Percentiles rank a stretch among this genome's conserved stretches.
Evolutionary conservation across 2,329 filamentous ascomycete genomes (phyloP).

Genomic region (Keithomyces neogunnii): DNA sequence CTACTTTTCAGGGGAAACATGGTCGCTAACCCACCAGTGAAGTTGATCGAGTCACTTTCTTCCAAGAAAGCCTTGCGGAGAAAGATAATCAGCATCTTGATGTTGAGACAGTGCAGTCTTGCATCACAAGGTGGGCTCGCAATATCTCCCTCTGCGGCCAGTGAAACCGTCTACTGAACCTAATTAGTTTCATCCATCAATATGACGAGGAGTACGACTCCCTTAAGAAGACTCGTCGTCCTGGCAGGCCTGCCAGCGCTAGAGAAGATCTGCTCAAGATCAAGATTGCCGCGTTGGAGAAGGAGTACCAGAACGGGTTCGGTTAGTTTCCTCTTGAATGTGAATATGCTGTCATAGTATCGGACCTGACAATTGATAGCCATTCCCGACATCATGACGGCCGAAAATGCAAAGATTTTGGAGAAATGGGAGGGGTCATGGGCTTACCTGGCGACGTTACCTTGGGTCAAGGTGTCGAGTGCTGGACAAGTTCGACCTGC

Average conservation of each 20-base stretch:
- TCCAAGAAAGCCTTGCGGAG: slow-evolving; percentile 56
- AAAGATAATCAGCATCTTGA: slow-evolving; percentile 39
- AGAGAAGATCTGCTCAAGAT: slow-evolving; percentile 71
- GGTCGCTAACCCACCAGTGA: not conserved
- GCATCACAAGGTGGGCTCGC: slow-evolving; percentile 49
- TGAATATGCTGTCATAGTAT: not conserved
- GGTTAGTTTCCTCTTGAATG: slow-evolving; percentile 39
- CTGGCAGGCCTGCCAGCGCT: slow-evolving; percentile 69
- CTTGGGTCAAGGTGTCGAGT: slow-evolving; percentile 66
- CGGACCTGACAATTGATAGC: slow-evolving; percentile 30
- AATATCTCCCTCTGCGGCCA: slow-evolving; percentile 5
- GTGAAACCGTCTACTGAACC: slow-evolving; percentile 14
- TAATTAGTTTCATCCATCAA: slow-evolving; percentile 52
- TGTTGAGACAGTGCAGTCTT: slow-evolving; percentile 47
- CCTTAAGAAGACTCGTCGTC: slow-evolving; percentile 60
- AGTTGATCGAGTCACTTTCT: slow-evolving; percentile 45
- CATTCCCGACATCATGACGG: slow-evolving; percentile 66
- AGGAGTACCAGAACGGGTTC: slow-evolving; percentile 78
- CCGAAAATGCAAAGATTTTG: slow-evolving; percentile 56
- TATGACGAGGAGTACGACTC: slow-evolving; percentile 61
- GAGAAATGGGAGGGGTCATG: slow-evolving; percentile 76
- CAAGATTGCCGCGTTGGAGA: slow-evolving; percentile 60
- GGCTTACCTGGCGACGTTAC: slow-evolving; percentile 67
- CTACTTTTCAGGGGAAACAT: not conserved
- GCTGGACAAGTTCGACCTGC: slow-evolving; percentile 58